phyloP scores from a whole-genome alignment of 2,329 filamentous ascomycete species.

The Penicillium griseofulvum region DNA sequence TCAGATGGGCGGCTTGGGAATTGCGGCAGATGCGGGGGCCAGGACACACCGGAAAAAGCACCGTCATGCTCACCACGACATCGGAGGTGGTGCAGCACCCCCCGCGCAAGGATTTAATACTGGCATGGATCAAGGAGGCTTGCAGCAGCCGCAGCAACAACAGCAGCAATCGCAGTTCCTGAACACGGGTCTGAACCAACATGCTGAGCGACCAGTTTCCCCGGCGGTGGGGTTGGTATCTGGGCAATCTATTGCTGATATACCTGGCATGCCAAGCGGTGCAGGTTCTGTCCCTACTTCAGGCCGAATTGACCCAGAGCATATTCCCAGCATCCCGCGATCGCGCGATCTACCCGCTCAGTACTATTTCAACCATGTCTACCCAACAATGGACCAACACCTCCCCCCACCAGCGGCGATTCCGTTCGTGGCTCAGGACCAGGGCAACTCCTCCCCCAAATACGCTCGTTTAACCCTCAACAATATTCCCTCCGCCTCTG shows the following conservation, averaged over 20 bases:
- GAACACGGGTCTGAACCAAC: conserved; percentile 52
- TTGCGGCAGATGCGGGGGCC: conserved; percentile 52
- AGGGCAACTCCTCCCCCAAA: conserved; percentile 95
- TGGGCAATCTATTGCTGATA: conserved; percentile 23
- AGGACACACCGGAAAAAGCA: conserved; percentile 79
- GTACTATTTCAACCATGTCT: conserved; percentile 82
- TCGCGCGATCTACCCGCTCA: conserved; percentile 79
- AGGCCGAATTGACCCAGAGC: conserved; percentile 80
- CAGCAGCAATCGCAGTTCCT: conserved; percentile 56
- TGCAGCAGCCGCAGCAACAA: conserved; percentile 51
- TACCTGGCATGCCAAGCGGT: conserved; percentile 39
- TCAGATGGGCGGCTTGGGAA: conserved; percentile 75
- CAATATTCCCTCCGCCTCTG: conserved; percentile 79
- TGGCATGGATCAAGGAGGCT: conserved; percentile 60
- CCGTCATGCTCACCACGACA: conserved; percentile 83
- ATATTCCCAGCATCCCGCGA: conserved; percentile 85
- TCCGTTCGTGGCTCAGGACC: conserved; percentile 90
- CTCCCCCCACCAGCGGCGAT: conserved; percentile 83
- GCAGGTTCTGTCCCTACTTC: conserved; percentile 62
- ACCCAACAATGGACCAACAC: conserved; percentile 93
- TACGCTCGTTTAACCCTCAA: conserved; percentile 89
- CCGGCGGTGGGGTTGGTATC: conserved; percentile 27
- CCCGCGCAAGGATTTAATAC: conserved; percentile 70
- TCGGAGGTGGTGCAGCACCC: conserved; percentile 57
- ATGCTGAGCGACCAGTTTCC: conserved; percentile 28